Conservation (phyloP, 352 stramenopile genomes). For the Phytopythium helicoides region DNA sequence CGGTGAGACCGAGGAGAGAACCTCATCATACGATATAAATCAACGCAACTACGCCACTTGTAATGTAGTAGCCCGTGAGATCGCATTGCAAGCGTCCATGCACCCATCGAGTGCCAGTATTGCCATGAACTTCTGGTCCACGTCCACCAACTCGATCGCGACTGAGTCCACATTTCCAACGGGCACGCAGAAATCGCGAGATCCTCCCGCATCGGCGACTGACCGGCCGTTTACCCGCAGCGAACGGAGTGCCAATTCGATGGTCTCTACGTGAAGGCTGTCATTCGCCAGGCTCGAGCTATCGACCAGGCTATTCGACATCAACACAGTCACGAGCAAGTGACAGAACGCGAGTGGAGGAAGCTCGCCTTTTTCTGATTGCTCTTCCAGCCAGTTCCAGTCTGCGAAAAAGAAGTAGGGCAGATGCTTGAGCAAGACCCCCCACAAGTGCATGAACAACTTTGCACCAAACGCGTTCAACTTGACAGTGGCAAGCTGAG, state of each 20-base stretch:
- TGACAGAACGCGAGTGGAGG: constrained; percentile 51
- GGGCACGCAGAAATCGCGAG: not conserved
- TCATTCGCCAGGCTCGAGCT: constrained; percentile 18
- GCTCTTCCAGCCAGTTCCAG: constrained; percentile 68
- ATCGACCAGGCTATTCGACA: constrained; percentile 42
- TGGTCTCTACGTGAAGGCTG: constrained; percentile 20
- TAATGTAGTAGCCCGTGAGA: not conserved
- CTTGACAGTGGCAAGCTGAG: constrained; percentile 30
- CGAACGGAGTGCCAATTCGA: constrained; percentile 20
- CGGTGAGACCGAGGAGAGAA: not conserved
- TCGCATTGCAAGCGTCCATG: constrained; percentile 8
- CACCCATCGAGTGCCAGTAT: constrained; percentile 17
- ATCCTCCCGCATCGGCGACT: constrained; percentile 1
- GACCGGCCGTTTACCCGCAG: constrained; percentile 16
- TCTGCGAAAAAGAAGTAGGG: constrained; percentile 58
- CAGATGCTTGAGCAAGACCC: constrained; percentile 40
- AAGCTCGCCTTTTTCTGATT: constrained; percentile 30
- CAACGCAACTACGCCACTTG: not conserved
- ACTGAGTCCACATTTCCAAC: not conserved
- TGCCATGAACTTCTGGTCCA: constrained; percentile 9
- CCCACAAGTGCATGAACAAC: constrained; percentile 43
- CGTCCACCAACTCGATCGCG: constrained; percentile 11
- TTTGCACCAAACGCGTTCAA: constrained; percentile 45
- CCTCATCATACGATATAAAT: not conserved
- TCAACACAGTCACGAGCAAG: constrained; percentile 40